phyloP scores from a whole-genome alignment of 1,284 basidiomycete species.

The Sphaerobolus stellatus region DNA sequence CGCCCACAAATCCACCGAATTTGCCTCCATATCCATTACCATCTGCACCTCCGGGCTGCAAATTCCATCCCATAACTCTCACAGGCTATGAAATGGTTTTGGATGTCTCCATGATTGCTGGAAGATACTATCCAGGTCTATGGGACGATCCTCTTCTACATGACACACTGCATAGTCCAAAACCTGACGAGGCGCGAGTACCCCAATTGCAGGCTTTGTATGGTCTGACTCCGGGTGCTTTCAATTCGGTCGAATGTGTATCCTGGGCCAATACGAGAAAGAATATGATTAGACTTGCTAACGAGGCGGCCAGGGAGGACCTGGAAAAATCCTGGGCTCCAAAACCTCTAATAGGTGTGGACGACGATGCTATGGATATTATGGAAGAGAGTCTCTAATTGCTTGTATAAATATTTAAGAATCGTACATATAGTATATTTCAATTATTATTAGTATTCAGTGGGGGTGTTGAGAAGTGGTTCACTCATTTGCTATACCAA shows the following conservation, averaged over 20 bases:
- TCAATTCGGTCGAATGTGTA: conserved; percentile 63
- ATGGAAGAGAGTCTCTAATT: too few species aligned
- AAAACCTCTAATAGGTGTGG: too few species aligned
- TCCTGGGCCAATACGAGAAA: conserved; percentile 49
- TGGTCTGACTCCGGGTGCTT: conserved; percentile 59
- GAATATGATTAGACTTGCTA: conserved; percentile 59
- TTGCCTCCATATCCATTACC: conserved; percentile 49
- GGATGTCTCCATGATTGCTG: conserved; percentile 64
- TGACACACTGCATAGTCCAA: conserved; percentile 32
- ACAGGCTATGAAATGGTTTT: conserved; percentile 64
- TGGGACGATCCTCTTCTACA: conserved; percentile 59
- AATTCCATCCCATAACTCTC: conserved; percentile 64
- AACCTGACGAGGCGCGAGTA: conserved; percentile 35
- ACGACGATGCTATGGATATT: neutral
- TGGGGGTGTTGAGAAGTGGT: neutral
- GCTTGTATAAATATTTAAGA: too few species aligned
- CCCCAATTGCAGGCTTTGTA: conserved; percentile 52
- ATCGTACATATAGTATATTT: too few species aligned
- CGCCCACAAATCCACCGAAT: neutral
- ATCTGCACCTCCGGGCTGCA: conserved; percentile 58
- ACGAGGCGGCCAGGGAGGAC: conserved; percentile 43
- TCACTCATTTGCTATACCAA: neutral
- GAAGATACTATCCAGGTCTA: conserved; percentile 72
- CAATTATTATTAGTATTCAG: neutral
- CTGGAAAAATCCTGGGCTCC: conserved; percentile 36